Evolutionary conservation across 2,329 filamentous ascomycete genomes (phyloP), one percentile per base, ranked within the genome.

Genomic region (Colletotrichum euphorbiae): DNA sequence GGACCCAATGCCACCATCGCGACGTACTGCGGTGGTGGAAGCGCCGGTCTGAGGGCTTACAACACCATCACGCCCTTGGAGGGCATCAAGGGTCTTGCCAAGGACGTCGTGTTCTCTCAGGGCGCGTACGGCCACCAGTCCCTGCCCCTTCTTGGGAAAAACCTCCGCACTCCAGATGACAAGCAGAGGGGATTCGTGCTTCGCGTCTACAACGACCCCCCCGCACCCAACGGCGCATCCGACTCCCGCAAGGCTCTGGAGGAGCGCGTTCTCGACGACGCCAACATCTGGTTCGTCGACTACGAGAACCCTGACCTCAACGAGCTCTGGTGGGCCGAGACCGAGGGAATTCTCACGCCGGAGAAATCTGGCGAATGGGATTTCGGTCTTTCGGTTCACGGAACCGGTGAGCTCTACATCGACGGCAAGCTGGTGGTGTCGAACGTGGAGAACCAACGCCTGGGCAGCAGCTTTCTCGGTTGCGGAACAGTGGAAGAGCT

Each of bases 1-100:
- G 86, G 85, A 3, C 84, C 85, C 12, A 87, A 87, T 65, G 79
- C 85, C 11, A 84, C 82, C 56, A 76, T 73, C 5, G 62, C 75
- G 2, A 72, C 73, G 2, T 74, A 74, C n/a, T 76, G 74, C 54
- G 78, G 78, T 4, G 77, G 78, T 0, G 78, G 78, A 11, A 77
- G 74, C 54, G 77, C 78, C 1, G 74, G 73, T 8, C 67, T 80
- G 6, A 72, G 72, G 2, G 73, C 77, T 4, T 77, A 78, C 43
- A 76, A 77, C 45, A 73, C 74, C 1, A 72, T 74, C 28, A 76
- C 76, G 1, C 74, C 76, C 2, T 74, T 72, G n/a, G 74, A 79
- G 43, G 77, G 73, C 6, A 74, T 79, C 46, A 70, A 56, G 46
- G 71, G 57, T 6, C 74, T 67, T 52, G 70, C 46, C 33, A 69